A percentile compares a stretch with the other conserved stretches of the same genome.
phyloP scores from a whole-genome alignment of 2,329 filamentous ascomycete species.

The Shiraia bambusicola region DNA sequence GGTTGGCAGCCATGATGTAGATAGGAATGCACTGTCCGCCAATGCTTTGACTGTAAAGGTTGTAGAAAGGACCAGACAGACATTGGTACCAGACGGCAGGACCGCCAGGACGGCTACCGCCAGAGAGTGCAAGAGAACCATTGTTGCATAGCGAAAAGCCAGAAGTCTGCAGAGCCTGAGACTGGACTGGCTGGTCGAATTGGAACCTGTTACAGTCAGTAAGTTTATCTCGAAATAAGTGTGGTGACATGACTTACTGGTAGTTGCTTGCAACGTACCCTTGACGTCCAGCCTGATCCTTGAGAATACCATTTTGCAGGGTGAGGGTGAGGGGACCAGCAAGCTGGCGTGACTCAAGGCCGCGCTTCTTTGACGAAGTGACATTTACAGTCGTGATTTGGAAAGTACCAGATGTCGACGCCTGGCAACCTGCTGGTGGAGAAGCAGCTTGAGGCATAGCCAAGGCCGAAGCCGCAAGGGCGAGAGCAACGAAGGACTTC shows the following conservation, averaged over 20 bases:
- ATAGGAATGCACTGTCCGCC: conserved; percentile 65
- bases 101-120: conserved; percentile 39
- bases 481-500: conserved; percentile 35
- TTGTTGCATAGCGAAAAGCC: conserved; percentile 74
- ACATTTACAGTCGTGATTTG: conserved; percentile 59
- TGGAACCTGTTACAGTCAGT: conserved; percentile 40
- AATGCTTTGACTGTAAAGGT: conserved; percentile 73
- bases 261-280: conserved; percentile 80
- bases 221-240: neutral
- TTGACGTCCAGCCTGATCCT: conserved; percentile 65
- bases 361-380: conserved; percentile 35
- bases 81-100: conserved; percentile 74
- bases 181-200: conserved; percentile 54
- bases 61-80: conserved; percentile 73
- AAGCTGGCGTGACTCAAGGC: conserved; percentile 31
- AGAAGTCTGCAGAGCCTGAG: conserved; percentile 67
- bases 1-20: conserved; percentile 28
- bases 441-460: conserved; percentile 27
- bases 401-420: conserved; percentile 58
- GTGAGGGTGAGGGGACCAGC: conserved; percentile 58
- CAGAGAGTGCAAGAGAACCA: conserved; percentile 64
- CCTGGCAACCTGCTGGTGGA: conserved; percentile 56
- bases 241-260: conserved; percentile 51
- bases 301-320: conserved; percentile 64
- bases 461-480: conserved; percentile 31